Percentiles rank a stretch among this genome's conserved stretches.
Evolutionary conservation across 75 land plant species (phyloP).

Genomic region (Pseudotsuga menziesii): DNA sequence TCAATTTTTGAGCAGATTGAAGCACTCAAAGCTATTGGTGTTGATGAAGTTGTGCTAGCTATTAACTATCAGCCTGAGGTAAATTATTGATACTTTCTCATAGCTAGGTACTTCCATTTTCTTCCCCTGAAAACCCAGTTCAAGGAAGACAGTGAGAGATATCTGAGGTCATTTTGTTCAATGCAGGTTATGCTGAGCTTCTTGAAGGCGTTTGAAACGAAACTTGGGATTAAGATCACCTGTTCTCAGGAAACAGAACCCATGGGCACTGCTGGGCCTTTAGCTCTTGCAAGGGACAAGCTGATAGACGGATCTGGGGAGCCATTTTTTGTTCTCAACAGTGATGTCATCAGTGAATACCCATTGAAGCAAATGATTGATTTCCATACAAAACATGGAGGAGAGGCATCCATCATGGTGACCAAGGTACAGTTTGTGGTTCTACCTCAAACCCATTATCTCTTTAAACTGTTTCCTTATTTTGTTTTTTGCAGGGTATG

Average conservation of each 20-base stretch:
- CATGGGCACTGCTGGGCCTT: constrained; percentile 95
- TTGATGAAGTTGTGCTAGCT: constrained; percentile 83
- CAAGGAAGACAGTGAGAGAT: not conserved
- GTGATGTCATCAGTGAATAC: constrained; percentile 96
- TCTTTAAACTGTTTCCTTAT: not conserved
- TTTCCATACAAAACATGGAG: constrained; percentile 84
- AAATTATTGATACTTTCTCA: constrained; percentile 1
- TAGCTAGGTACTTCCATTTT: not conserved
- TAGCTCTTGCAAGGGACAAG: constrained; percentile 87
- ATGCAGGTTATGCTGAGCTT: constrained; percentile 89
- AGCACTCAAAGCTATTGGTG: constrained; percentile 87
- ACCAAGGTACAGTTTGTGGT: constrained; percentile 62
- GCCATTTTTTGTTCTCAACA: constrained; percentile 90
- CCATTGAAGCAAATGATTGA: constrained; percentile 81
- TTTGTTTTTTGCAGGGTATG: no score
- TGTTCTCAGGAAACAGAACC: constrained; percentile 96
- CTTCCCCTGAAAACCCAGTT: not conserved
- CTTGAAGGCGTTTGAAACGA: constrained; percentile 77
- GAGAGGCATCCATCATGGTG: constrained; percentile 96
- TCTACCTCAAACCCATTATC: not conserved
- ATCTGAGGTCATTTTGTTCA: not conserved
- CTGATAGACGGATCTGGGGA: constrained; percentile 76
- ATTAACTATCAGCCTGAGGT: constrained; percentile 98
- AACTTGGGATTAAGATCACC: constrained; percentile 81
- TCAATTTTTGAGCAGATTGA: constrained; percentile 59